Evolutionary conservation across 2,329 filamentous ascomycete species (phyloP), one percentile per base, ranked within the genome.

Genomic region (Karstenula rhodostoma): DNA sequence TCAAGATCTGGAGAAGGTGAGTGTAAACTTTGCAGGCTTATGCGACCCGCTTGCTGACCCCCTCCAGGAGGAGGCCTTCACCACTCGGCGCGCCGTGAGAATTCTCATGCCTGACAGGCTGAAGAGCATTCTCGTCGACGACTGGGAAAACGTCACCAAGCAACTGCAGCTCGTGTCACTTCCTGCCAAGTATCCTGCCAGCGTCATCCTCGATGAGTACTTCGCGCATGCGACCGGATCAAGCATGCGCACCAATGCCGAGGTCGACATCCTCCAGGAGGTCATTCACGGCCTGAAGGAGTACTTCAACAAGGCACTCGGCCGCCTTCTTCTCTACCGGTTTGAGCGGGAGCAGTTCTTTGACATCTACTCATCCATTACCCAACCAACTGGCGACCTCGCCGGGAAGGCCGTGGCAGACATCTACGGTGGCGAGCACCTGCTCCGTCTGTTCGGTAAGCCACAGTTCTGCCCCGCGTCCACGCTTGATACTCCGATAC

Each of bases 71-170:
- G 95, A 98, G 62, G 83, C 86, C 4, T 99, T 97, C 76, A 88
- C 93, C 73, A 85, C 86, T 64, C 89, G 93, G 59, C 94, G 94
- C 22, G 92, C 93, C 19, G 90, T 99, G 71, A 92, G 93, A 70
- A 86, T 99, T 44, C 85, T 89, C 52, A 89, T 98, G 65, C 93
- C 95, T 0, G 95, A 98, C 74, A 88, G 91, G 66, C 85, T 99
- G 67, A 97, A 98, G 81, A 92, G 91, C 17, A 86, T 96, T 64
- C 87, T 99, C 3, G 95, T 99, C 23, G 95, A 99, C 75, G 95
- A 99, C 77, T 99, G 95, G 95, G 95, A 99, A 78, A 96, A 97
- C 71, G 89, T 99, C 63, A 99, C 95, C 58, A 98, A 97, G 81
- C 95, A 96, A 75, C 88, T 93, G 68, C 92, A 94, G 74, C 88